Base-by-base conservation (phyloP, 2,329 filamentous ascomycete species). In the Myriosclerotinia scirpicola region DNA sequence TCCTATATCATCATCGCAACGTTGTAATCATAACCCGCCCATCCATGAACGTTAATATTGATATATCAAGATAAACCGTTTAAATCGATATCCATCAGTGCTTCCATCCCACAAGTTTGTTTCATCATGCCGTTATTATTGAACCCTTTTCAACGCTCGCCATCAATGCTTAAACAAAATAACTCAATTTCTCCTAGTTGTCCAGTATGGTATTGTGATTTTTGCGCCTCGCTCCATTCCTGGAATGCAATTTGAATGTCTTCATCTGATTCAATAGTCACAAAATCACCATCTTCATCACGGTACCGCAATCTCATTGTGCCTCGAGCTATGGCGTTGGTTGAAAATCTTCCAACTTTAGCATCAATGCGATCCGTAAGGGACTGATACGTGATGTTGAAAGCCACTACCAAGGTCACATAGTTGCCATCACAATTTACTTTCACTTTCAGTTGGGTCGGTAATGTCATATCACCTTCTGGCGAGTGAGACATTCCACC, bases 181-280 rank as follows among this genome's bases (percentile, higher is more conserved):
- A 95, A 85, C 77, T 96, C 91, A 78, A 97, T 96, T 82, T 97
- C 93, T 71, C 92, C 93, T 54, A 96, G 88, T 71, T 90, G 88
- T 54, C 89, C 89, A 62, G 85, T 83, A 62, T 84, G 83, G 54
- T 86, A 83, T 73, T 84, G 81, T 44, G 86, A 83, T 68, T 83
- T 82, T 73, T 88, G 84, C 72, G 88, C 89, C 75, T 97, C 93
- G 44, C 91, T 87, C 93, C 93, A 97, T 73, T 96, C 93, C 77
- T 93, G 89, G 76, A 99, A 97, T 5, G 95, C 95, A 73, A 95
- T 93, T 74, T 96, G 92, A 54, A 99, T 95, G 72, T 97, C 95
- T 74, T 99, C 95, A 74, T 99, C 95, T 69, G 90, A 94, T 77
- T 95, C 90, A 65, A 99, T 97, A 62, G 90, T 93, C 69, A 99